Evolutionary conservation across 441 rosid genomes (phyloP).

Genomic region (Jatropha podagrica): DNA sequence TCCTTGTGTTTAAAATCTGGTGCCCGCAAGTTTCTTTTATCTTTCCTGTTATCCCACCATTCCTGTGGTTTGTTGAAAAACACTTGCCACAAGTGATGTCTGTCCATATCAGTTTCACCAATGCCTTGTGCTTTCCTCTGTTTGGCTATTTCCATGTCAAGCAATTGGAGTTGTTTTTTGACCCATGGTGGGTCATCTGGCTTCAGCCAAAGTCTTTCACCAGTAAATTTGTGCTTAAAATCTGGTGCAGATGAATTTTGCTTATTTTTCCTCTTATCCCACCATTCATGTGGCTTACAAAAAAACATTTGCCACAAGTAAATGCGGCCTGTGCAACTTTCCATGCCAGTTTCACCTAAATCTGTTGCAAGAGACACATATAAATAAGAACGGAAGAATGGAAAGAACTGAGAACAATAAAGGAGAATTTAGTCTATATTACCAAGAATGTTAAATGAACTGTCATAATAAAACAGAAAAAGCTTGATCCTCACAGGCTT

Average conservation of each 20-base stretch:
- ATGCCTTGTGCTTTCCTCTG: slow-evolving; percentile 11
- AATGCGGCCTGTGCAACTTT: slow-evolving; percentile 26
- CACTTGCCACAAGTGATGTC: slow-evolving; percentile 66
- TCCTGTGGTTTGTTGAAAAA: slow-evolving; percentile 67
- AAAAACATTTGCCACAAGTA: slow-evolving; percentile 82
- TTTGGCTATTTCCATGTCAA: slow-evolving; percentile 45
- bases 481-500: not conserved
- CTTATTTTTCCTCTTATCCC: slow-evolving; percentile 73
- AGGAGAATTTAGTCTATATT: not conserved
- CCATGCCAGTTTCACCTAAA: slow-evolving; percentile 19
- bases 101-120: slow-evolving; percentile 30
- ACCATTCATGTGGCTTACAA: slow-evolving; percentile 73
- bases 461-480: not conserved
- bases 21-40: slow-evolving; percentile 39
- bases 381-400: slow-evolving; percentile 17
- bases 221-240: slow-evolving; percentile 72
- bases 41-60: slow-evolving; percentile 81
- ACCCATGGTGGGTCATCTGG: slow-evolving; percentile 70
- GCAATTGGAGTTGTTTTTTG: slow-evolving; percentile 50
- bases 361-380: slow-evolving; percentile 6
- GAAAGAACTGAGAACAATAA: slow-evolving; percentile 9
- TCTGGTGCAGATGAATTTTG: slow-evolving; percentile 50
- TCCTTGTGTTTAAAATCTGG: slow-evolving; percentile 80
- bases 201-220: slow-evolving; percentile 67
- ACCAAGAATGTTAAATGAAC: not conserved